Conservation (phyloP, 345 rosid species). For the Mangifera indica region DNA sequence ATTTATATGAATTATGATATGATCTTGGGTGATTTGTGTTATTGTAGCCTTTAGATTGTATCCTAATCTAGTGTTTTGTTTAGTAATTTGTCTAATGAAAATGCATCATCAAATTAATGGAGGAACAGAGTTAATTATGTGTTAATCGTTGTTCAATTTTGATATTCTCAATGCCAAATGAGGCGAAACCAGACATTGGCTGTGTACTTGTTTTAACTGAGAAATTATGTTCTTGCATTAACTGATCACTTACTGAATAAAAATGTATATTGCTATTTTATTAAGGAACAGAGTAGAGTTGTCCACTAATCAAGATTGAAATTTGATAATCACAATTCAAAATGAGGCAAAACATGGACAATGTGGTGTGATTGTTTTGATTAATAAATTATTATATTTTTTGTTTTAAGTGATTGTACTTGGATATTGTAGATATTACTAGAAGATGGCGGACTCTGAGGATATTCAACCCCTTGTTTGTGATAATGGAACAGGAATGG, state of each 20-base stretch:
- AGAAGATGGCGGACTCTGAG: conserved; percentile 61
- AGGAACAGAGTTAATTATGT: too few relatives aligned
- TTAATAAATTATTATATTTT: background rate
- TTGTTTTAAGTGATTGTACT: background rate
- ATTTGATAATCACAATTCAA: too few relatives aligned
- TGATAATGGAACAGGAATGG: conserved; percentile 91
- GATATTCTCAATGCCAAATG: background rate
- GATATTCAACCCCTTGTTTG: conserved; percentile 71
- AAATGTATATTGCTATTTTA: too few relatives aligned
- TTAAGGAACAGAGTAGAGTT: too few relatives aligned
- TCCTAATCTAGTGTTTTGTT: background rate
- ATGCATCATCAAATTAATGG: background rate
- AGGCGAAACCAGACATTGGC: too few relatives aligned
- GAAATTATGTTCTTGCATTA: too few relatives aligned
- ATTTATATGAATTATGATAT: background rate
- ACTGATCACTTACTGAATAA: too few relatives aligned
- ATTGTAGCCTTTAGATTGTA: background rate
- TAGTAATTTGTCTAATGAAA: background rate
- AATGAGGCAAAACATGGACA: too few relatives aligned
- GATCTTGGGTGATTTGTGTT: background rate
- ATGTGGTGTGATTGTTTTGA: background rate
- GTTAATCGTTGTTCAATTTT: background rate
- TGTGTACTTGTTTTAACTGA: too few relatives aligned
- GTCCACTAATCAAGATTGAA: too few relatives aligned
- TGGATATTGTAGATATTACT: conserved; percentile 28